Percentiles rank a stretch among this genome's conserved stretches.
Evolutionary conservation across 192 early-diverging fungal genomes (phyloP).

Genomic region (Jimgerdemannia flammicorona): DNA sequence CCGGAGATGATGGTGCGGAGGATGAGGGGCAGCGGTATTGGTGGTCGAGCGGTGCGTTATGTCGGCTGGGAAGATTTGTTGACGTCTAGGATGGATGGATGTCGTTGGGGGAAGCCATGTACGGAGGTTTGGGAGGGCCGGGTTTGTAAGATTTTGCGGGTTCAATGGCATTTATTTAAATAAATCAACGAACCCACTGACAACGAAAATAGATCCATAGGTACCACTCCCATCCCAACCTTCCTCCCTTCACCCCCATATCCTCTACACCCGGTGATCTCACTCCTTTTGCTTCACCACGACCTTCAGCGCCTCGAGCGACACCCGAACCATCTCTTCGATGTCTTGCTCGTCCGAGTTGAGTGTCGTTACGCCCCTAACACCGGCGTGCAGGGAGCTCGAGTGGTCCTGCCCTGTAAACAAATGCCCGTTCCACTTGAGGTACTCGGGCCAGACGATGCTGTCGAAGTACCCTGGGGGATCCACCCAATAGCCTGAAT

Average conservation of each 20-base stretch:
- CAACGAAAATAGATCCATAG: too few species aligned
- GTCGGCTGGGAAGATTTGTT: too few species aligned
- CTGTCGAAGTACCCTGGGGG: slow-evolving; percentile 74
- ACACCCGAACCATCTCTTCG: not conserved
- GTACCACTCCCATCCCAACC: too few species aligned
- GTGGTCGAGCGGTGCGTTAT: too few species aligned
- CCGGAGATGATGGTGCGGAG: slow-evolving; percentile 11
- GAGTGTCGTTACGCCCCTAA: not conserved
- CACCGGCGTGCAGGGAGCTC: not conserved
- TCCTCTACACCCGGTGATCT: not conserved
- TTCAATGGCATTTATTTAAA: too few species aligned
- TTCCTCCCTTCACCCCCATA: too few species aligned
- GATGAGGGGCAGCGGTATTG: not conserved
- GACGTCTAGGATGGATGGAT: not conserved
- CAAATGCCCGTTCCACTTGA: slow-evolving; percentile 40
- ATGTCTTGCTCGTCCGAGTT: not conserved
- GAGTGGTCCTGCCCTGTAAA: not conserved
- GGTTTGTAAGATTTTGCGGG: too few species aligned
- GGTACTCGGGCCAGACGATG: slow-evolving; percentile 76
- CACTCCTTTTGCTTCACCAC: not conserved
- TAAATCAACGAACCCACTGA: too few species aligned
- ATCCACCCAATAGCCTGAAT: slow-evolving; percentile 61
- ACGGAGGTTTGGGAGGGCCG: too few species aligned
- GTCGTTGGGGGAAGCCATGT: too few species aligned
- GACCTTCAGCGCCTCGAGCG: not conserved